A percentile compares a stretch with the other conserved stretches of the same genome.
phyloP scores from a whole-genome alignment of 139 green algal genomes.

The Chlamydomonas eustigma region DNA sequence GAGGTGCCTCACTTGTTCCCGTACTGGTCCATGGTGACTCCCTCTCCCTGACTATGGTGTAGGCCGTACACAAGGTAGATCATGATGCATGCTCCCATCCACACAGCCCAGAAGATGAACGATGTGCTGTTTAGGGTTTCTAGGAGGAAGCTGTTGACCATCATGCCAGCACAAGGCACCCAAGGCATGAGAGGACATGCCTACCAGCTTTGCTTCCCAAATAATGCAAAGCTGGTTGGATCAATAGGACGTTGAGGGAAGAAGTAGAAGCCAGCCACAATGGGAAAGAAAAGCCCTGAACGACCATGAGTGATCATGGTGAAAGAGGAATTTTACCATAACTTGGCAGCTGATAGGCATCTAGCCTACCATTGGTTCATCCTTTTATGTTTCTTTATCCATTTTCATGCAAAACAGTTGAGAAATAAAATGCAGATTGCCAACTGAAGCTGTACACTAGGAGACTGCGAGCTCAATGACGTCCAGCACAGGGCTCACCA shows the following conservation, averaged over 20 bases:
- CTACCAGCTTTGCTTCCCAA: no score
- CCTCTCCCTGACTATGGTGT: slow-evolving; percentile 5
- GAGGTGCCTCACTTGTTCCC: slow-evolving; percentile 1
- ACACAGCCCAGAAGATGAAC: slow-evolving; percentile 1
- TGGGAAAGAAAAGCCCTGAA: slow-evolving; percentile 4
- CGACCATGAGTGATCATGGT: no score
- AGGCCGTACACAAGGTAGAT: slow-evolving; percentile 5
- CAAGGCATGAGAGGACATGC: neutral
- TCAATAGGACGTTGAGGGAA: neutral
- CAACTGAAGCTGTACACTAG: no score
- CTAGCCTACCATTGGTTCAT: no score
- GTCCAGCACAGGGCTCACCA: no score
- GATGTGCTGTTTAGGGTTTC: neutral
- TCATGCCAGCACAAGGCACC: neutral
- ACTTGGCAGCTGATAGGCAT: no score
- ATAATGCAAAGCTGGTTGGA: neutral
- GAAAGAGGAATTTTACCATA: no score
- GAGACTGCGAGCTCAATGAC: no score
- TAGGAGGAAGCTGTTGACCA: neutral
- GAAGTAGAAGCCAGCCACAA: neutral
- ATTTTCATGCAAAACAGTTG: no score
- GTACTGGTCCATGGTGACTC: neutral
- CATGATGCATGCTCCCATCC: neutral
- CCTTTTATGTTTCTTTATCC: no score
- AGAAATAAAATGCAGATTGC: no score